Conservation (phyloP, 2,329 filamentous ascomycete species). For the Alternaria sp. region DNA sequence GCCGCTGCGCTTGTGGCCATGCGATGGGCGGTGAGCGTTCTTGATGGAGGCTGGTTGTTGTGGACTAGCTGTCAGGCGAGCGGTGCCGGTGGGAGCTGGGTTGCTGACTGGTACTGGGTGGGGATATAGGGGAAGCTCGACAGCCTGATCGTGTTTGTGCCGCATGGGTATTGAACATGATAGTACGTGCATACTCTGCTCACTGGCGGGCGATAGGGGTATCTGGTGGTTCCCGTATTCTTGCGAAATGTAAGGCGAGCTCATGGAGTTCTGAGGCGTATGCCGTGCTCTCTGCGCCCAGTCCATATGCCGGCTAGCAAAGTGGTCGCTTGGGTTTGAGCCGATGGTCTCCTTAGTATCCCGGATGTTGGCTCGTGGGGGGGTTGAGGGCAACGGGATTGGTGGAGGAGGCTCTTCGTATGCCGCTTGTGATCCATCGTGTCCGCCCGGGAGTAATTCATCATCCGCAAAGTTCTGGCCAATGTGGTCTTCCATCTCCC, state of each 20-base stretch:
- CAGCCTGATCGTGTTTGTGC: conserved; percentile 42
- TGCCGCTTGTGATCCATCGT: conserved; percentile 54
- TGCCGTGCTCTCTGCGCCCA: conserved; percentile 46
- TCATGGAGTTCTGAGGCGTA: conserved; percentile 47
- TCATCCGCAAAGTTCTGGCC: conserved; percentile 65
- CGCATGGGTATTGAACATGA: conserved; percentile 67
- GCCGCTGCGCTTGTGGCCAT: conserved; percentile 79
- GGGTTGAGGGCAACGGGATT: conserved; percentile 28
- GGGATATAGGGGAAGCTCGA: conserved; percentile 49
- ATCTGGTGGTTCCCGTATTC: conserved; percentile 41
- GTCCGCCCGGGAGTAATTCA: conserved; percentile 78
- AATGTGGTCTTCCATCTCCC: conserved; percentile 76
- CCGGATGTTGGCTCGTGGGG: conserved; percentile 31
- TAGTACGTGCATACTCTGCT: conserved; percentile 62
- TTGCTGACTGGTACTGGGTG: conserved; percentile 47
- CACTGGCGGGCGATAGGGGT: conserved; percentile 54
- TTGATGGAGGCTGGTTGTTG: conserved; percentile 36
- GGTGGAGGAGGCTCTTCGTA: conserved; percentile 26
- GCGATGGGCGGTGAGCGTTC: conserved; percentile 33
- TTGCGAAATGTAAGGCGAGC: conserved; percentile 43
- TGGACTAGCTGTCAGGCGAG: conserved; percentile 38
- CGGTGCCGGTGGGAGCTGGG: conserved; percentile 35
- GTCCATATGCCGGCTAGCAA: conserved; percentile 48
- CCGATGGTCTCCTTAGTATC: conserved; percentile 43
- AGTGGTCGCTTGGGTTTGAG: conserved; percentile 48